These are phyloP conservation scores for Malus domestica DNA, from an alignment of 306 rosid species.

Conservation along the genomic window ASM211411v1 NC_041796.1:2118001-2118500, in stretches of 20 bases:
- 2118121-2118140: neutral
- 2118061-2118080: conserved; percentile 64
- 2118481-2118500: neutral
- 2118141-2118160: neutral
- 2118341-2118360: conserved; percentile 69
- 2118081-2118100: neutral
- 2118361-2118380: conserved; percentile 7
- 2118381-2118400: conserved; percentile 16
- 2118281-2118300: conserved; percentile 55
- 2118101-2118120: neutral
- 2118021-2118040: conserved; percentile 38
- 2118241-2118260: conserved; percentile 48
- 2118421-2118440: neutral
- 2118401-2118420: conserved; percentile 29
- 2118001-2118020: conserved; percentile 22
- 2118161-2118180: neutral
- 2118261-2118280: conserved; percentile 91
- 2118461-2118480: neutral
- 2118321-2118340: conserved; percentile 75
- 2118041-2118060: conserved; percentile 50
- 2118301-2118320: conserved; percentile 62
- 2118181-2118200: neutral
- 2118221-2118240: neutral
- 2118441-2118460: neutral
- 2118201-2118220: neutral